These are phyloP conservation scores for Candida tropicalis DNA, from an alignment of 1,139 yeast genomes.

Conservation along the genomic window DNA sequence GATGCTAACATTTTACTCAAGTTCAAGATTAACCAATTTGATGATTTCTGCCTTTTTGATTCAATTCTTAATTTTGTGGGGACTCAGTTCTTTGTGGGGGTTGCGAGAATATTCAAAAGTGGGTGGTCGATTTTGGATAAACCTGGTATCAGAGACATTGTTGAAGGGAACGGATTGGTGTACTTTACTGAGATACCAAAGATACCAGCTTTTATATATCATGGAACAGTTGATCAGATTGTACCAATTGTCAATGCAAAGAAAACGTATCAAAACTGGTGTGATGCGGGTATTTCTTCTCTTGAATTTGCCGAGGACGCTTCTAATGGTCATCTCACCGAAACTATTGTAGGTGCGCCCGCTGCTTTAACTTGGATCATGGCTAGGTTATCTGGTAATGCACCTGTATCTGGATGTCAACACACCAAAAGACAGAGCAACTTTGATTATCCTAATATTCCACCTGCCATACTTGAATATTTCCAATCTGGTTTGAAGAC, in stretches of 20 bases:
- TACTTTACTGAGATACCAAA: conserved; percentile 21
- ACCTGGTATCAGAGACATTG: conserved; percentile 18
- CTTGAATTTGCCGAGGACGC: conserved; percentile 28
- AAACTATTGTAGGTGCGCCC: conserved; percentile 27
- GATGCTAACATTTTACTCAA: conserved; percentile 1
- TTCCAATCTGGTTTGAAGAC: conserved; percentile 6
- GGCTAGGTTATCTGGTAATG: conserved; percentile 20
- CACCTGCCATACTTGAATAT: conserved; percentile 7
- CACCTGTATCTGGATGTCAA: conserved; percentile 31
- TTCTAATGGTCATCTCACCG: conserved; percentile 29
- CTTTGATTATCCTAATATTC: conserved; percentile 23
- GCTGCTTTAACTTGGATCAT: conserved; percentile 32
- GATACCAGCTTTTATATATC: conserved; percentile 36
- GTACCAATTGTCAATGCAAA: conserved; percentile 28
- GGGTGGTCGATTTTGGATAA: conserved; percentile 21
- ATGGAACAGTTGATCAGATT: conserved; percentile 30
- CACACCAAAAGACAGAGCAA: conserved; percentile 26
- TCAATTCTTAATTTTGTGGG: conserved; percentile 17
- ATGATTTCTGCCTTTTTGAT: conserved; percentile 17
- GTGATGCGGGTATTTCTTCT: conserved; percentile 29
- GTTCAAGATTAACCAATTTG: not conserved
- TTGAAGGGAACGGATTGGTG: conserved; percentile 25
- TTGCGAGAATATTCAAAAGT: conserved; percentile 18
- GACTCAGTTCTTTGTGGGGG: conserved; percentile 20
- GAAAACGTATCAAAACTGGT: conserved; percentile 31